phyloP scores from a whole-genome alignment of 2,329 filamentous ascomycete species.

The Pseudodiploospora longispora region DNA sequence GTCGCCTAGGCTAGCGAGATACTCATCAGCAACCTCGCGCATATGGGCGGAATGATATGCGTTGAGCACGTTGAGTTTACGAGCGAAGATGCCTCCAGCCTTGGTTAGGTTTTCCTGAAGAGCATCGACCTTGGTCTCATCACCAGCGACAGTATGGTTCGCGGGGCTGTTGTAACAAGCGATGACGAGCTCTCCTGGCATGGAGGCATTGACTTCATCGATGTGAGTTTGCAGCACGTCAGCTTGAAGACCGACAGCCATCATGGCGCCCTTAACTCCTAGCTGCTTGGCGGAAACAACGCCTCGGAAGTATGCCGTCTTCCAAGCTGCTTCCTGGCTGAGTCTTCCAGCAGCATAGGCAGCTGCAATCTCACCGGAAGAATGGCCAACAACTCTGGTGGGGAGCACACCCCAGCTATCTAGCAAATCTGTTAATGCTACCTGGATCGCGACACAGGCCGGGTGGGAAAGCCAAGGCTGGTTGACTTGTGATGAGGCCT shows the following conservation, averaged over 20 bases:
- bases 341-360: constrained; percentile 3
- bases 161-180: constrained; percentile 6
- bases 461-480: constrained; percentile 4
- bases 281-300: constrained; percentile 3
- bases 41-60: constrained; percentile 7
- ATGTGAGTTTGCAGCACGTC: constrained; percentile 1
- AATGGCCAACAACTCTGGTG: constrained; percentile 3
- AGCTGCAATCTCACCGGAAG: constrained; percentile 6
- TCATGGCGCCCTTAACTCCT: constrained; percentile 4
- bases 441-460: constrained; percentile 3
- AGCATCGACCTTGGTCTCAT: constrained; percentile 1
- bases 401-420: constrained; percentile 1
- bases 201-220: constrained; percentile 1
- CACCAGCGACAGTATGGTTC: constrained; percentile 3
- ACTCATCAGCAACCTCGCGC: constrained; percentile 1
- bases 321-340: constrained; percentile 1
- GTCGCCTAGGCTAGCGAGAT: constrained; percentile 1
- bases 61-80: constrained; percentile 4
- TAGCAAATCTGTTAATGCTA: constrained; percentile 1
- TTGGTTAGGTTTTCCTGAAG: neutral
- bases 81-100: constrained; percentile 1
- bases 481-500: neutral
- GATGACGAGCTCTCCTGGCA: constrained; percentile 1
- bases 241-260: constrained; percentile 2
- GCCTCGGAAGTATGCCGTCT: constrained; percentile 4